Conservation (phyloP, 2,329 filamentous ascomycete genomes). For the Neocucurbitaria cava region DNA sequence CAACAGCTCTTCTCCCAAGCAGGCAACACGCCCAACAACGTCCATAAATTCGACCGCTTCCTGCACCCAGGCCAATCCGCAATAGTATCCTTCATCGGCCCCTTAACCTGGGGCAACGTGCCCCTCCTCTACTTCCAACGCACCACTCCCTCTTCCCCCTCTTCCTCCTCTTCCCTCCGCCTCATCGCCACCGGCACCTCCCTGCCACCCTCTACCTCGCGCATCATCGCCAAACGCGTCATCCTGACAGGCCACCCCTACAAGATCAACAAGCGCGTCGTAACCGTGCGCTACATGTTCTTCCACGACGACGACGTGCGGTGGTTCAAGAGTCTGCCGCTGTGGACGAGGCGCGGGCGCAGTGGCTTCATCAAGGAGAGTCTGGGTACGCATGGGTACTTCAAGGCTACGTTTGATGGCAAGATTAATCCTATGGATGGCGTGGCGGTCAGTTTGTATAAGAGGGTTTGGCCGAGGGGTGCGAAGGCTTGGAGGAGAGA, state of each 20-base stretch:
- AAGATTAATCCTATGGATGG: constrained; percentile 96
- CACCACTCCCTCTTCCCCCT: constrained; percentile 44
- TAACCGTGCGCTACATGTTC: constrained; percentile 99
- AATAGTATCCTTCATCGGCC: constrained; percentile 88
- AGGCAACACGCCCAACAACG: constrained; percentile 93
- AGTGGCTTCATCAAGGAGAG: constrained; percentile 93
- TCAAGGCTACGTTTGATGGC: constrained; percentile 97
- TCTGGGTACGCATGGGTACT: constrained; percentile 97
- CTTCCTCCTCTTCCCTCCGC: constrained; percentile 58
- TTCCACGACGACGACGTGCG: constrained; percentile 94
- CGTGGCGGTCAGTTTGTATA: constrained; percentile 77
- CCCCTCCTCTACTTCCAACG: constrained; percentile 88
- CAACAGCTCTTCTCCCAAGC: constrained; percentile 75
- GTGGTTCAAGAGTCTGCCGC: constrained; percentile 95
- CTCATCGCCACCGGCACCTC: constrained; percentile 89
- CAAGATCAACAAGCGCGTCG: constrained; percentile 98
- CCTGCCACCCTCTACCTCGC: constrained; percentile 73
- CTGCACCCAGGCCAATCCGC: constrained; percentile 89
- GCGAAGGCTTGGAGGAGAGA: constrained; percentile 57
- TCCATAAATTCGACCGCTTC: constrained; percentile 95
- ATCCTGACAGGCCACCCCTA: constrained; percentile 95
- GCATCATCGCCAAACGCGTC: constrained; percentile 91
- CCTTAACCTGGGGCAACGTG: constrained; percentile 90
- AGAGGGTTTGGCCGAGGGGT: constrained; percentile 68
- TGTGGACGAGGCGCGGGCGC: constrained; percentile 91